Base-by-base conservation (phyloP, 192 early-diverging fungal genomes). In the Entomortierella chlamydospora region DNA sequence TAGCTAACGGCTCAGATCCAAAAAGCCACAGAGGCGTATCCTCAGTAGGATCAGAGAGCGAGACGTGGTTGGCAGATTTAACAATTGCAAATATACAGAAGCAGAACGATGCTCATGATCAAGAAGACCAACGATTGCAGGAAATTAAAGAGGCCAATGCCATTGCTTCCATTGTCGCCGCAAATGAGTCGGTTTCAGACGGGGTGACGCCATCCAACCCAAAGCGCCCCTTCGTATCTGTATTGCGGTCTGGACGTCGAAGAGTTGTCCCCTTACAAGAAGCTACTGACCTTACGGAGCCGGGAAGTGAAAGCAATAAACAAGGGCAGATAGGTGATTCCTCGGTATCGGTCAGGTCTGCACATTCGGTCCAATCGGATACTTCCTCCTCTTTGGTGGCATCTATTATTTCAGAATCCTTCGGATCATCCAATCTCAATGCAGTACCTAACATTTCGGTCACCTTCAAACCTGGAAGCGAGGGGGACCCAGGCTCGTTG, bases 51-150 rank as follows among this genome's bases (percentile, higher is more conserved):
- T 31, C 47, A 25, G 39, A 43, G 0, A 49, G 37, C 18, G 57
- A 34, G 34, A 23, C 34, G 3, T 62, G 61, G 70, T 28, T 72
- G 2, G 61, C 55, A 18, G 56, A 64, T 50, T 43, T 64, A 30
- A 72, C 61, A n/a, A 28, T 64, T 15, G 55, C 53, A 10, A 72
- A 64, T 29, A 57, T 72, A n/a, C 53, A 72, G 49, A 55, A 45
- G 61, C 61, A 58, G 25, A 72, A 58, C 42, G 50, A 45, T 26
- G 43, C 70, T 25, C 61, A 72, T 22, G 70, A 58, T 17, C 34
- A 63, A 22, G 60, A 63, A 15, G 61, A 64, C 8, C 45, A 26
- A 18, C 51, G 54, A 39, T 41, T 29, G 29, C 45, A 47, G 25
- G 28, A 45, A 20, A 5, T 41, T 34, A 41, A 61, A 47, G 43